Evolutionary conservation across 495 filamentous ascomycete genomes (phyloP).

Genomic region (Xylaria palmicola): DNA sequence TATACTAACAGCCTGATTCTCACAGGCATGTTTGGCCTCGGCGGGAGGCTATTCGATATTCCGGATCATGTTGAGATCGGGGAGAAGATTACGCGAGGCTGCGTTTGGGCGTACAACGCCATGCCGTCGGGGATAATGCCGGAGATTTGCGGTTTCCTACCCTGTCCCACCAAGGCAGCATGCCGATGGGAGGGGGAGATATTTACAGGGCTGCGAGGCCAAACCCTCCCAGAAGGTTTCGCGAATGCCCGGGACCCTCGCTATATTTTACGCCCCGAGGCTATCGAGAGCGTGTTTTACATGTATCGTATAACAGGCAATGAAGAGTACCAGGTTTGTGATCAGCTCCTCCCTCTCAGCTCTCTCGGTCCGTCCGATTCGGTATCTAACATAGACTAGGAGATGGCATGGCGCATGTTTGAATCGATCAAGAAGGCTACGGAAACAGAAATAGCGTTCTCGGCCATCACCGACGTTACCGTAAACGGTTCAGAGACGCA

Average conservation of each 20-base stretch:
- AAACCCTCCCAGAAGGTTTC: conserved; percentile 61
- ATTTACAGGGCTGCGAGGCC: conserved; percentile 31
- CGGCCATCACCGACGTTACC: conserved; percentile 47
- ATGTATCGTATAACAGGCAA: conserved; percentile 65
- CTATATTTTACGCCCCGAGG: conserved; percentile 74
- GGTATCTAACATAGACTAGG: conserved; percentile 8
- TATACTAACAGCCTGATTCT: not conserved
- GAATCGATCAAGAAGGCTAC: conserved; percentile 47
- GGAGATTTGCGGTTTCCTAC: conserved; percentile 61
- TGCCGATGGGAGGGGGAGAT: conserved; percentile 38
- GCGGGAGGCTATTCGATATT: conserved; percentile 69
- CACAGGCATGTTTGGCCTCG: conserved; percentile 78
- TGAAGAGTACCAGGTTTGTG: conserved; percentile 35
- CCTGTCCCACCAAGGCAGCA: conserved; percentile 47
- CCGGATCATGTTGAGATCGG: conserved; percentile 74
- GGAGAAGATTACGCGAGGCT: conserved; percentile 80
- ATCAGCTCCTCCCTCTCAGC: not conserved
- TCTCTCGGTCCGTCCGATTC: not conserved
- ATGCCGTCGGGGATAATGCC: conserved; percentile 88
- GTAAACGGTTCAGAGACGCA: conserved; percentile 22
- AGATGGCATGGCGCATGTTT: conserved; percentile 63
- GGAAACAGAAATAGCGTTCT: conserved; percentile 50
- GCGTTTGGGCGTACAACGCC: conserved; percentile 84
- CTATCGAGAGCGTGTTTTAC: conserved; percentile 68
- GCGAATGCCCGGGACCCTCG: conserved; percentile 50